Evolutionary conservation across 805 yeast genomes (phyloP), one percentile per base, ranked within the genome.

Genomic region (Saccharomycopsis sp.): DNA sequence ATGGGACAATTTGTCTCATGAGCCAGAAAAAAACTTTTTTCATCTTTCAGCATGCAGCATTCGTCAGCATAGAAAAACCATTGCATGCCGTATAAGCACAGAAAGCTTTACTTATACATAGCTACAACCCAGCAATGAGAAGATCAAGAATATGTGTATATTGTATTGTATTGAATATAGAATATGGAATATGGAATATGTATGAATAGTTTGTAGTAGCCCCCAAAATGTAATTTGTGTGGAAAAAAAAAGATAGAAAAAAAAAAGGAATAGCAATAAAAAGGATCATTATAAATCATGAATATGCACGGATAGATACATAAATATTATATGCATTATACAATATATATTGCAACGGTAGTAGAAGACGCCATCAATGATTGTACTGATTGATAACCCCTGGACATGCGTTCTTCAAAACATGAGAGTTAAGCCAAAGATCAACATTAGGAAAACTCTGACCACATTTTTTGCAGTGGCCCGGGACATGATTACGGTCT

Each of bases 391-490:
- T 44, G 22, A 44, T 44, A 17, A 19, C 49, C 19, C 53, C 53
- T 3, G 58, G 52, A 55, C 64, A 61, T 17, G 34, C 34, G 20
- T 53, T 50, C 19, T 24, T 54, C 29, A 62, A 50, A 50, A 92
- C 81, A 70, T 92, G 97, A 23, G 76, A 74, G 44, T 74, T 71
- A 61, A 92, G 73, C 97, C 97, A 92, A 47, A 78, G 83, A 62
- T 87, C 93, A 34, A 87, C 96, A 61, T 79, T 84, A 5, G 69
- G 72, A 67, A 89, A 91, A 56, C 71, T 72, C 67, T 71, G 68
- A 25, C 85, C 86, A 71, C 97, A 92, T 69, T 82, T 85, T 67
- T 85, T 82, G 72, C 97, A 92, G 58, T 75, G 74, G 7, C 97
- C 97, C n/a, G 76, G 69, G 42, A 85, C 88, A 53, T 79, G 78